Evolutionary conservation across 352 stramenopile species (phyloP), one percentile per base, ranked within the genome.

Genomic region (Thalassiosira sp.): DNA sequence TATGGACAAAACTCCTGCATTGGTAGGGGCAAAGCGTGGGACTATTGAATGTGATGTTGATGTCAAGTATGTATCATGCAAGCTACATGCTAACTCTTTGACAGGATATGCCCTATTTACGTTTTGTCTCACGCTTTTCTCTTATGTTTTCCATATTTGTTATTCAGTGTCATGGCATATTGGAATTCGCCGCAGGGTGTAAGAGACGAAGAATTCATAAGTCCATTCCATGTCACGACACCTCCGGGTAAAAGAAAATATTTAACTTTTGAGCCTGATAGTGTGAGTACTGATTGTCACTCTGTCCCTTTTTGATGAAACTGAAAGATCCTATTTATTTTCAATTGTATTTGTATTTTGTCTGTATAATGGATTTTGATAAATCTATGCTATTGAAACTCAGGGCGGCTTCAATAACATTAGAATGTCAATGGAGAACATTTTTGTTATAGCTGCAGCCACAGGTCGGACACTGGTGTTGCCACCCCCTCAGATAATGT

Each of bases 391-490:
- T n/a, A n/a, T n/a, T n/a, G n/a, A n/a, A n/a, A n/a, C 62, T 52
- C 33, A 43, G 7, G 51, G 63, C 5, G 75, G 75, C 31, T 84
- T 64, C 53, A 84, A 84, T 46, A 84, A 84, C 25, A 69, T 84
- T 24, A 20, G 93, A 59, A 96, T 97, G 90, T 88, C 52, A 16
- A 57, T 73, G 28, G 62, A 84, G 60, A 76, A 56, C 28, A 80
- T 93, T 3, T 46, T 93, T 24, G 74, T 94, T 5, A 80, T 94
- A 25, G 90, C 91, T 33, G 80, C 75, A 54, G 83, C 76, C 40
- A 94, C 89, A 13, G 90, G 90, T 7, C 72, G 91, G 20, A 93
- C 83, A 18, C 70, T 95, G 2, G 91, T 95, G 15, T 69, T 85
- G 16, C 76, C 76, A 18, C 76, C 76, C n/a, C 59, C 64, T 7